These are phyloP conservation scores for Backusella sp. DNA, from an alignment of 192 early-diverging fungal species.

Conservation along the genomic window DNA sequence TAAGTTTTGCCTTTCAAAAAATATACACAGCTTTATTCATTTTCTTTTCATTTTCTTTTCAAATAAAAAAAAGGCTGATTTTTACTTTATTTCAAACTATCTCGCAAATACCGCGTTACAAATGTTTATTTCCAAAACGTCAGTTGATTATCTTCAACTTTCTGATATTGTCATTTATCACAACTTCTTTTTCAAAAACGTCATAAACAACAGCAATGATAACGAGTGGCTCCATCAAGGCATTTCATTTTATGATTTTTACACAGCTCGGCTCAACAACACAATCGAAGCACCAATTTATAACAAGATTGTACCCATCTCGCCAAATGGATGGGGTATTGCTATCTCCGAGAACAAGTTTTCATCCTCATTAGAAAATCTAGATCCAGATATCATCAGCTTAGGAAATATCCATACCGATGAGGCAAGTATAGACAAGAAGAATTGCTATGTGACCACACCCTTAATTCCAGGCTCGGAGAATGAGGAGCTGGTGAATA, in stretches of 20 bases:
- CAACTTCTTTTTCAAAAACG: conserved; percentile 17
- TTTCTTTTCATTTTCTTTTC: conserved; percentile 7
- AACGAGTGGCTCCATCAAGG: conserved; percentile 20
- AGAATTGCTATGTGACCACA: conserved; percentile 20
- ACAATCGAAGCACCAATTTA: conserved; percentile 19
- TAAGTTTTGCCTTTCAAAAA: not conserved
- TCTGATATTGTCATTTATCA: conserved; percentile 14
- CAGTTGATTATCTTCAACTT: conserved; percentile 17
- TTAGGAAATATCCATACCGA: conserved; percentile 17
- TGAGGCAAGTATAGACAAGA: not conserved
- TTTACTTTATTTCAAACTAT: conserved; percentile 19
- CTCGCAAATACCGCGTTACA: conserved; percentile 23
- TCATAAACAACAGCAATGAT: not conserved
- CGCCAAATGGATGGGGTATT: not conserved
- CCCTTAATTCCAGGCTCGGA: not conserved
- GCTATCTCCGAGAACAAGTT: conserved; percentile 13
- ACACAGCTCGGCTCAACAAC: conserved; percentile 16
- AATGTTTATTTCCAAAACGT: conserved; percentile 6
- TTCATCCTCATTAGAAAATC: not conserved
- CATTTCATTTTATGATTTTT: conserved; percentile 28
- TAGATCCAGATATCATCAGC: conserved; percentile 27
- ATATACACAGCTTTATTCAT: not conserved
- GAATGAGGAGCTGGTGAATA: not conserved
- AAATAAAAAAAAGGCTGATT: conserved; percentile 10
- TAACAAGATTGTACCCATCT: conserved; percentile 17